These are phyloP conservation scores for Combretum micranthum DNA, from an alignment of 345 rosid species.

Conservation along the genomic window DNA sequence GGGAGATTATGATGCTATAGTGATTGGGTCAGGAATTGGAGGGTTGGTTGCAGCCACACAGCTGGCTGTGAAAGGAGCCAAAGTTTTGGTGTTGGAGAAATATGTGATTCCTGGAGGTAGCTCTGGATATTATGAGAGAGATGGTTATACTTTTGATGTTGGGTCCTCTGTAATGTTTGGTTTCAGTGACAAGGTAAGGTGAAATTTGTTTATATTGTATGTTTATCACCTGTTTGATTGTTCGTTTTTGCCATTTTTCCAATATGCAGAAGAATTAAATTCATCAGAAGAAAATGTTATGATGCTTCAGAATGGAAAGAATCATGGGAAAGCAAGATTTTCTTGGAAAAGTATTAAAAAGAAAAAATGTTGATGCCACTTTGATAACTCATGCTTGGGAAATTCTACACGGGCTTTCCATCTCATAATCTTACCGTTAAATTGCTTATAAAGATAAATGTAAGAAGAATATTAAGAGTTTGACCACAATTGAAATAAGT, in stretches of 20 bases:
- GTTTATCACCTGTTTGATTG: background rate
- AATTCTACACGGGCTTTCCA: background rate
- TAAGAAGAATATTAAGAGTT: too few relatives aligned
- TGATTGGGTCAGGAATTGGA: constrained; percentile 88
- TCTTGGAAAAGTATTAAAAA: background rate
- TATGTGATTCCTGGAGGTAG: constrained; percentile 98
- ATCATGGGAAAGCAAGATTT: too few relatives aligned
- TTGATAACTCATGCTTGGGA: too few relatives aligned
- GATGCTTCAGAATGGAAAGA: too few relatives aligned
- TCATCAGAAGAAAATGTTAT: too few relatives aligned
- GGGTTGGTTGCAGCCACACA: constrained; percentile 91
- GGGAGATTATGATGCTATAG: constrained; percentile 64
- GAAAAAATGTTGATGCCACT: too few relatives aligned
- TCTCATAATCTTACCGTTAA: background rate
- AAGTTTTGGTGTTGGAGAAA: constrained; percentile 79
- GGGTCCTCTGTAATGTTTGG: constrained; percentile 98
- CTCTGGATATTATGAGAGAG: constrained; percentile 78
- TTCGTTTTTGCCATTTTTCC: background rate
- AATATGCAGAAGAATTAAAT: too few relatives aligned
- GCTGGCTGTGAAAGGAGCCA: constrained; percentile 82
- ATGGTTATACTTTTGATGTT: constrained; percentile 90
- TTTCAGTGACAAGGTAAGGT: constrained; percentile 77
- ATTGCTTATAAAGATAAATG: too few relatives aligned
- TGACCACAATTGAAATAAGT: too few relatives aligned
- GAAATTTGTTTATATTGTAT: background rate